Evolutionary conservation across 2,329 filamentous ascomycete genomes (phyloP).

Genomic region (Aaosphaeria pasadenensis): DNA sequence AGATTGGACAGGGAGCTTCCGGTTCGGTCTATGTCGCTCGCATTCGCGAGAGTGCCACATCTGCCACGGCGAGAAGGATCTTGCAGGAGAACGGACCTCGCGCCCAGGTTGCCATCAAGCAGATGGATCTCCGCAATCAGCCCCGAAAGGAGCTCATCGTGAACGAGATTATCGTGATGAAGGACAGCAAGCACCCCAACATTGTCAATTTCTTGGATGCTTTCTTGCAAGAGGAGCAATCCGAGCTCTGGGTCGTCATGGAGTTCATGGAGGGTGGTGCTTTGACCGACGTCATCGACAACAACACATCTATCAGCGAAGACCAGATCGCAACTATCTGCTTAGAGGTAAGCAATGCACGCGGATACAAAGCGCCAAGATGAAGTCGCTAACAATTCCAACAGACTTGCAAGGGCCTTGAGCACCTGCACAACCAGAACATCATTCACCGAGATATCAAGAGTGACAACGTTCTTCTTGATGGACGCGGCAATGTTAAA

Average conservation of each 20-base stretch:
- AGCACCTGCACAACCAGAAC: constrained; percentile 91
- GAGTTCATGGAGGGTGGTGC: constrained; percentile 99
- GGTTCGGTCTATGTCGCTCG: constrained; percentile 97
- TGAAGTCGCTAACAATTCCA: constrained; percentile 3
- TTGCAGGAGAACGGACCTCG: constrained; percentile 75
- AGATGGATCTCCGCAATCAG: constrained; percentile 98
- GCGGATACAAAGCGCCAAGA: neutral
- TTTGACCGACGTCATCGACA: constrained; percentile 97
- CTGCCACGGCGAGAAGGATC: constrained; percentile 73
- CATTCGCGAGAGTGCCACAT: constrained; percentile 84
- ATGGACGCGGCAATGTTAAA: constrained; percentile 93
- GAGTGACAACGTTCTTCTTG: constrained; percentile 95
- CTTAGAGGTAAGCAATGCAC: constrained; percentile 67
- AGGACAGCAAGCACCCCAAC: constrained; percentile 95
- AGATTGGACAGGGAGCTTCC: constrained; percentile 97
- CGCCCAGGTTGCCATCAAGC: constrained; percentile 96
- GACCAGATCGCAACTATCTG: constrained; percentile 98
- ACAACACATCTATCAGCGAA: constrained; percentile 89
- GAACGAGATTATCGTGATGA: constrained; percentile 99
- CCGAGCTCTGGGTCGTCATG: constrained; percentile 99
- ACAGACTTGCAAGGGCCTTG: constrained; percentile 90
- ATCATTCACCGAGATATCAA: constrained; percentile 99
- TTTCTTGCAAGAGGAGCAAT: constrained; percentile 90
- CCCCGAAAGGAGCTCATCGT: constrained; percentile 97
- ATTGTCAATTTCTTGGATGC: constrained; percentile 99